Percentiles rank a stretch among this genome's conserved stretches.
Conservation (phyloP, 2,329 filamentous ascomycete species). For the Esteya vermicola region DNA sequence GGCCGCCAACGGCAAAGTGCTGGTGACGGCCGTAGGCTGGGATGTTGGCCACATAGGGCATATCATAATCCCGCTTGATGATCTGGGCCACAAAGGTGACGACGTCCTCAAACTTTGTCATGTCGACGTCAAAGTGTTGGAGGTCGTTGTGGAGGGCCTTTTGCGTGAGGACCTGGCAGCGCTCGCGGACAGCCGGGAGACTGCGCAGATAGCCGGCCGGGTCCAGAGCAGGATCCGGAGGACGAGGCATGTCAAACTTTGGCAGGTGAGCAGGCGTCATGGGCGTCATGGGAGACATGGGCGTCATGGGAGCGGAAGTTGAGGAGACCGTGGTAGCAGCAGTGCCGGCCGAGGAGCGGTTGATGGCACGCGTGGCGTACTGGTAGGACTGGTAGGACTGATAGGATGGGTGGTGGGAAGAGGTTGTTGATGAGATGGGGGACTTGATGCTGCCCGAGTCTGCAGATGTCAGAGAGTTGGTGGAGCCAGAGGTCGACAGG, state of each 20-base stretch:
- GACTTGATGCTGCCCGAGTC: slow-evolving; percentile 31
- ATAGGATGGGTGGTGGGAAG: slow-evolving; percentile 9
- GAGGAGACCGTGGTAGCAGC: slow-evolving; percentile 14
- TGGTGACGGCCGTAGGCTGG: slow-evolving; percentile 80
- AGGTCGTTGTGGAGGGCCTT: slow-evolving; percentile 67
- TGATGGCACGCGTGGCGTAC: slow-evolving; percentile 23
- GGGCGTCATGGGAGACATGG: slow-evolving; percentile 35
- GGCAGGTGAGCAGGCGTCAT: slow-evolving; percentile 43
- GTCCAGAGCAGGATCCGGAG: slow-evolving; percentile 77
- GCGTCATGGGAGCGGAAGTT: slow-evolving; percentile 23
- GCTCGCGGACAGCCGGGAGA: slow-evolving; percentile 73
- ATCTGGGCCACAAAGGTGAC: slow-evolving; percentile 82
- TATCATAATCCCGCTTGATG: slow-evolving; percentile 56
- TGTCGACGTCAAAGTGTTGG: slow-evolving; percentile 78
- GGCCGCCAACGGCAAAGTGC: slow-evolving; percentile 69
- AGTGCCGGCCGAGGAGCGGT: slow-evolving; percentile 37
- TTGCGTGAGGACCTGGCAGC: slow-evolving; percentile 57
- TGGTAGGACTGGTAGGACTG: slow-evolving; percentile 13
- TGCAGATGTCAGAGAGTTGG: slow-evolving; percentile 36
- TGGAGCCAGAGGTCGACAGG: slow-evolving; percentile 28
- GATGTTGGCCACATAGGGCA: slow-evolving; percentile 42
- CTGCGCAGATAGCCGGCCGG: slow-evolving; percentile 84
- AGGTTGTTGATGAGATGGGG: slow-evolving; percentile 11
- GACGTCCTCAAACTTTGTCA: slow-evolving; percentile 69
- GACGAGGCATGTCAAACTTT: slow-evolving; percentile 67